Percentiles rank a stretch among this genome's conserved stretches.
Evolutionary conservation across 2,329 filamentous ascomycete genomes (phyloP).

Genomic region (Neurospora crassa): DNA sequence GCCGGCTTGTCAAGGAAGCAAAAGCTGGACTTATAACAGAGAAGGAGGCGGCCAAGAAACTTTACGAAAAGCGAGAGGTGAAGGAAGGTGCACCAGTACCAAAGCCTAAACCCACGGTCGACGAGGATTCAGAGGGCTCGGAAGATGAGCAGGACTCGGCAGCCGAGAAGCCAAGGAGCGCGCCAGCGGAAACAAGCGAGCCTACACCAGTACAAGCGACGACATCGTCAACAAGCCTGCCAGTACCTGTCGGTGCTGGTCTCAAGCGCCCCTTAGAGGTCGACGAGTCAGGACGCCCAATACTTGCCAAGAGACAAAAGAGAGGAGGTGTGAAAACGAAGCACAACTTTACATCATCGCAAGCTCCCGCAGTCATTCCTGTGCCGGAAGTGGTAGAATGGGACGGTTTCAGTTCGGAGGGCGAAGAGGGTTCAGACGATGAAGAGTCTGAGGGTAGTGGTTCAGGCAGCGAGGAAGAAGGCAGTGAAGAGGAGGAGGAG

Average conservation of each 20-base stretch:
- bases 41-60: constrained; percentile 41
- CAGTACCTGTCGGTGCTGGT: constrained; percentile 54
- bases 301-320: constrained; percentile 75
- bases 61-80: constrained; percentile 38
- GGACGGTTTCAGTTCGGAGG: constrained; percentile 50
- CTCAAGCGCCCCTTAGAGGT: constrained; percentile 79
- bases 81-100: constrained; percentile 23
- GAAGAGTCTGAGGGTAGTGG: constrained; percentile 21
- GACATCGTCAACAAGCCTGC: constrained; percentile 7
- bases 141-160: constrained; percentile 15
- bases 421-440: constrained; percentile 24
- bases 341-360: constrained; percentile 24
- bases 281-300: constrained; percentile 67
- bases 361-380: constrained; percentile 32
- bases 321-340: constrained; percentile 52
- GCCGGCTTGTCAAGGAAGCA: constrained; percentile 53
- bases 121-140: constrained; percentile 16
- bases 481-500: constrained; percentile 18
- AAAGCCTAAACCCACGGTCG: constrained; percentile 9
- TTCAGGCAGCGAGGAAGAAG: constrained; percentile 22
- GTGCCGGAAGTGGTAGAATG: constrained; percentile 42
- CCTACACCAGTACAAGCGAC: neutral
- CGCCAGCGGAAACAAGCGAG: neutral
- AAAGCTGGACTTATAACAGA: constrained; percentile 51
- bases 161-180: constrained; percentile 1